Percentiles rank a stretch among this genome's conserved stretches.
Conservation (phyloP, 441 rosid genomes). For the Adansonia gregorii region DNA sequence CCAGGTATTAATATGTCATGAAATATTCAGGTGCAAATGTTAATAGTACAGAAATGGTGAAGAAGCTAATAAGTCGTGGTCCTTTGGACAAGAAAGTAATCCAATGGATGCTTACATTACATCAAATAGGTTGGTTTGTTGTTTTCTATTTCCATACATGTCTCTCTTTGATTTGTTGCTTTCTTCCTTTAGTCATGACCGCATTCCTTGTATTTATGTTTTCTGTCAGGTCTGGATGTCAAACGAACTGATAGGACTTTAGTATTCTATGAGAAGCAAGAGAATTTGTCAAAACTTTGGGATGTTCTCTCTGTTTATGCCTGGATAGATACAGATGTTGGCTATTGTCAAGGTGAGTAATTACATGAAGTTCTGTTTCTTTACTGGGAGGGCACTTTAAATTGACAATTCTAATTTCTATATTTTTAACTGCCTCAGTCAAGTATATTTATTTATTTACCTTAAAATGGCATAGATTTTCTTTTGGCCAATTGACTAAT, state of each 20-base stretch:
- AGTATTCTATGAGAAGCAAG: conserved; percentile 87
- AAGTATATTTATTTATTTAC: conserved; percentile 1
- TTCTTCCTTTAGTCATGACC: background rate
- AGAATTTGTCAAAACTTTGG: conserved; percentile 89
- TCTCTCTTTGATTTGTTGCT: conserved; percentile 9
- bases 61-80: conserved; percentile 54
- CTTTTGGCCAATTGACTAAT: too few relatives aligned
- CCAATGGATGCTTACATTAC: conserved; percentile 85
- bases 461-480: background rate
- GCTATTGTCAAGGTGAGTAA: conserved; percentile 86
- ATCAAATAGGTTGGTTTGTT: conserved; percentile 77
- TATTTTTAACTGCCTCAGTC: background rate
- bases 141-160: conserved; percentile 14
- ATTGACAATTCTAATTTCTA: background rate
- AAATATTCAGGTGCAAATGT: conserved; percentile 41
- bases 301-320: conserved; percentile 93
- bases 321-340: conserved; percentile 88
- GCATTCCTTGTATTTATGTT: conserved; percentile 12
- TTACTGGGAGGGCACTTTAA: background rate
- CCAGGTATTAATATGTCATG: conserved; percentile 24
- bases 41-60: conserved; percentile 48
- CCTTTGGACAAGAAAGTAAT: conserved; percentile 76
- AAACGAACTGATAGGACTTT: conserved; percentile 87
- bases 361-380: conserved; percentile 22
- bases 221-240: conserved; percentile 78